Percentiles rank a stretch among this genome's conserved stretches.
phyloP scores from a whole-genome alignment of 345 rosid genomes.

The Eucalyptus albens region DNA sequence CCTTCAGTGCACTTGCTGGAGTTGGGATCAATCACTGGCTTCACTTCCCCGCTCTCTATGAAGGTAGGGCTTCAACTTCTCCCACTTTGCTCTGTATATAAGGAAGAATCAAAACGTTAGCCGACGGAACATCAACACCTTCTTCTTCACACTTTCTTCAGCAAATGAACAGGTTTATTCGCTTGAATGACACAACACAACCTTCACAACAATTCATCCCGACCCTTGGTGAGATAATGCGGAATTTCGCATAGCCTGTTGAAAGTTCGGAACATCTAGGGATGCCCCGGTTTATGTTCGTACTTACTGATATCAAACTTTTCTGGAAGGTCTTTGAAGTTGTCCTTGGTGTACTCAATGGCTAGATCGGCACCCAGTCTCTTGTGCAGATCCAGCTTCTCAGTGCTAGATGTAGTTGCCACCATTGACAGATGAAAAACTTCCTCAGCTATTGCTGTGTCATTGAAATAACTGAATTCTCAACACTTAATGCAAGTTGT shows the following conservation, averaged over 20 bases:
- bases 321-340: conserved; percentile 58
- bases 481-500: neutral
- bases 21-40: conserved; percentile 65
- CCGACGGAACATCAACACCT: neutral
- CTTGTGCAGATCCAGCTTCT: conserved; percentile 49
- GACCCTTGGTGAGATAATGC: neutral
- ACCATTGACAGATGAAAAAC: conserved; percentile 62
- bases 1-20: conserved; percentile 27
- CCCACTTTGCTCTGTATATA: conserved; percentile 31
- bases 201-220: neutral
- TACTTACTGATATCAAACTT: conserved; percentile 33
- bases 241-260: neutral
- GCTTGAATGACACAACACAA: neutral
- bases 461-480: neutral
- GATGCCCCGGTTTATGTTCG: neutral
- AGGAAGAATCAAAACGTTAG: neutral
- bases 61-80: conserved; percentile 48
- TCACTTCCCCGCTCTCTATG: conserved; percentile 54
- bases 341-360: conserved; percentile 75
- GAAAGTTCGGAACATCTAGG: neutral
- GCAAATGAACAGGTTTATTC: neutral
- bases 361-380: conserved; percentile 75
- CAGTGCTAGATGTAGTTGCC: conserved; percentile 74
- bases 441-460: conserved; percentile 36
- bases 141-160: conserved; percentile 9